These are phyloP conservation scores for Fusarium armeniacum DNA, from an alignment of 2,329 filamentous ascomycete genomes.

Conservation along the genomic window DNA sequence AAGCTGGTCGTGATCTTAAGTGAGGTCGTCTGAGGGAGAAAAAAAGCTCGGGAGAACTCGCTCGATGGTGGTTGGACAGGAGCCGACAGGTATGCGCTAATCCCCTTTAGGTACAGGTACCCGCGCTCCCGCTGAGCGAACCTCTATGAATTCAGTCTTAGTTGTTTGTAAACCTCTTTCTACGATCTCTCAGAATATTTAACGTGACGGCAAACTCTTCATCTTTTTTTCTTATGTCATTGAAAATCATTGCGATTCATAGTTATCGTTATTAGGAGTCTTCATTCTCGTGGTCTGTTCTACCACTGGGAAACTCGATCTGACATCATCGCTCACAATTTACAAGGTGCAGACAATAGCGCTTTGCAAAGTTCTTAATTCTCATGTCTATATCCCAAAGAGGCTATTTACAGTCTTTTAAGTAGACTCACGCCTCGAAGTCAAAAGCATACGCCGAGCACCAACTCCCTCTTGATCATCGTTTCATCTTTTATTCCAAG, in stretches of 20 bases:
- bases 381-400: conserved; percentile 44
- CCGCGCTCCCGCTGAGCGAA: conserved; percentile 37
- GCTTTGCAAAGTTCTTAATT: conserved; percentile 23
- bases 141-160: conserved; percentile 10
- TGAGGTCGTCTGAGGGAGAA: conserved; percentile 56
- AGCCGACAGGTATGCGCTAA: conserved; percentile 50
- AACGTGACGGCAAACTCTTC: neutral
- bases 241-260: neutral
- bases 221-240: neutral
- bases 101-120: conserved; percentile 48
- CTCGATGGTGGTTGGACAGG: conserved; percentile 50
- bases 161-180: neutral
- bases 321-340: conserved; percentile 8
- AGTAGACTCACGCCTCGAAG: conserved; percentile 40
- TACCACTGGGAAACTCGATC: neutral
- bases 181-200: neutral
- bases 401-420: conserved; percentile 33
- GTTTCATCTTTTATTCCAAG: conserved; percentile 59
- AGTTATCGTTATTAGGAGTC: neutral
- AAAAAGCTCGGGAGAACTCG: conserved; percentile 66
- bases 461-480: conserved; percentile 33
- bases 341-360: neutral
- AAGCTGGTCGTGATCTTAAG: conserved; percentile 47
- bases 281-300: neutral
- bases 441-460: conserved; percentile 47